Evolutionary conservation across 768 basidiomycete species (phyloP).

Genomic region (Suillus tomentosus): DNA sequence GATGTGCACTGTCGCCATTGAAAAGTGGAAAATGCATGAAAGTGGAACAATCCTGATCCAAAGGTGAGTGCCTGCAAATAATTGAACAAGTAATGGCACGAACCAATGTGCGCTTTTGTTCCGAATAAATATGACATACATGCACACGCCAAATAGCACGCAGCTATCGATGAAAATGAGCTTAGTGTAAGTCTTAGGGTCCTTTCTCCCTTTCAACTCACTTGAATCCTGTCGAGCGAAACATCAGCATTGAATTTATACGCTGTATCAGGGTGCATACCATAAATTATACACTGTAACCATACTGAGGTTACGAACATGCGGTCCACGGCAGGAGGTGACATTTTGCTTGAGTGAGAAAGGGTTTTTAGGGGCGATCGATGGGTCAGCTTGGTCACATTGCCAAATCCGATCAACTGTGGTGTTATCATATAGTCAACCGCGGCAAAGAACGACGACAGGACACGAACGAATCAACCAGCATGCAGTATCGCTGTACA

Average conservation of each 20-base stretch:
- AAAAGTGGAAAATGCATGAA: conserved; percentile 6
- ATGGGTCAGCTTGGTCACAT: neutral
- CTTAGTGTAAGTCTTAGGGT: neutral
- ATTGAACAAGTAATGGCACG: neutral
- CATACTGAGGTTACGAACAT: conserved; percentile 10
- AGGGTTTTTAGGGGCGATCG: neutral
- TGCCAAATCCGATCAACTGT: too few species aligned
- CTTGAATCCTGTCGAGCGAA: conserved; percentile 8
- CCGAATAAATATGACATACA: neutral
- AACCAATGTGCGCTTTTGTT: conserved; percentile 7
- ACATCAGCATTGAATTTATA: neutral
- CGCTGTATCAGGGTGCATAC: neutral
- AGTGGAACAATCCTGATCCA: neutral
- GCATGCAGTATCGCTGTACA: neutral
- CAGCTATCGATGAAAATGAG: conserved; percentile 5
- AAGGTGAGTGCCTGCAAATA: neutral
- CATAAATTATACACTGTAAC: conserved; percentile 12
- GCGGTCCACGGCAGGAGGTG: conserved; percentile 2
- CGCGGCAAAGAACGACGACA: neutral
- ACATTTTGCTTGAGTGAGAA: neutral
- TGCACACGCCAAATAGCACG: conserved; percentile 11
- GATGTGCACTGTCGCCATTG: neutral
- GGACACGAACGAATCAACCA: too few species aligned
- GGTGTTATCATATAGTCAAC: neutral
- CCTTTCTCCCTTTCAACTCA: neutral